Base-by-base conservation (phyloP, 2,329 filamentous ascomycete genomes). In the Monilinia polystroma region DNA sequence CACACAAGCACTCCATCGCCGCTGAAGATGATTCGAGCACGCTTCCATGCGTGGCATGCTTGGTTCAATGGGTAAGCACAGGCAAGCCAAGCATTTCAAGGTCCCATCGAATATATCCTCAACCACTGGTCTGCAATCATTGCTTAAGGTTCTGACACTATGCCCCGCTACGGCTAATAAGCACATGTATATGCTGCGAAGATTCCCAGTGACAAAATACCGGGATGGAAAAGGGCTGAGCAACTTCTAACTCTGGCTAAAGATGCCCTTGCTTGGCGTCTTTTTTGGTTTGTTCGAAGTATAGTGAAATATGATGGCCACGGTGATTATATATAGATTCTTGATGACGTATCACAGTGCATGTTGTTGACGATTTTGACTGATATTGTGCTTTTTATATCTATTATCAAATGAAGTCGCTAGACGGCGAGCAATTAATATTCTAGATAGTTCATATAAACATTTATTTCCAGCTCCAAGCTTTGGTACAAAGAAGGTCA, bases 121-220 rank as follows among this genome's bases (percentile, higher is more conserved):
- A 51, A 51, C 14, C n/a, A 26, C 45, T 38, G 29, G 45, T 51
- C 29, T 38, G n/a, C n/a, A 20, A 38, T 26, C 29, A 38, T 51
- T 29, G n/a, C 35, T 66, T 66, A 66, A 62, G 41, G 64, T 60
- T 52, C 64, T 66, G 45, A 66, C 64, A 59, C 18, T 18, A 47
- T 52, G 57, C 55, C 54, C 45, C 64, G 14, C 55, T 38, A 18
- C 23, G 2, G n/a, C 43, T 60, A 18, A 53, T 52, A 60, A 26
- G 11, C 29, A 58, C 55, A 32, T 64, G 23, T 29, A 26, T 43
- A 45, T 60, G 38, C 55, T 26, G 56, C 49, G 62, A 56, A 29
- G 29, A 60, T 45, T 45, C 35, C 47, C 55, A 66, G 55, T 60
- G 55, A 66, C 64, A 66, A 60, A 66, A 56, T 66, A n/a, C 56